Evolutionary conservation across 352 stramenopile species (phyloP), one percentile per base, ranked within the genome.

Genomic region (Pythium monospermum): DNA sequence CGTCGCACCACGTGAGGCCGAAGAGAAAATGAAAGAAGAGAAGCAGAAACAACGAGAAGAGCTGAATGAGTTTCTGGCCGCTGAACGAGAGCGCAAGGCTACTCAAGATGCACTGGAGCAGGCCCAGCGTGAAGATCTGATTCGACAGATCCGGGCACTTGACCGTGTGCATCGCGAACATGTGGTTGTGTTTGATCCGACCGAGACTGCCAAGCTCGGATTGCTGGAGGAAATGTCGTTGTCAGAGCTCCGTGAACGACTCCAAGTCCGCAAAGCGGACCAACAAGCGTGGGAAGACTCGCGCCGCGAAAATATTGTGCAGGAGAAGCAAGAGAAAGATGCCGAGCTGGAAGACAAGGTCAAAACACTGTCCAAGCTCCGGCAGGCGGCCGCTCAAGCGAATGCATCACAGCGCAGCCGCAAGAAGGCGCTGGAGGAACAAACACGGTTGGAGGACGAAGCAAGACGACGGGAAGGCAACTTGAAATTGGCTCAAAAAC

Each of bases 181-280:
- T 53, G 85, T 96, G 0, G 71, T 73, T 0, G 73, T 95, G 18
- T 98, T 98, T 50, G 88, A 98, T 55, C 89, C 90, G 0, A 96
- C 91, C 2, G 80, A 93, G 58, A 95, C 73, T 13, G 68, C 72
- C 16, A 83, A 94, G 30, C 64, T 96, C 16, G 87, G 88, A 0
- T 40, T 98, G 4, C 69, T 98, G 11, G 80, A 96, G 18, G 90
- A 97, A 53, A 97, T 98, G 90, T 96, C 82, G 13, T 68, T 97
- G 4, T 64, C 85, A 0, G 90, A 98, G 46, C 68, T 93, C 1
- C 67, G 71, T 12, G 87, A 93, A 48, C 75, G 89, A 1, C 61
- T 97, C n/a, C 64, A 85, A 19, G 78, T 92, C 18, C 88, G 85
- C 38, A 72, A 93, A 58, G 58, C 68, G 4, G 62, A 89, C 28